phyloP scores from a whole-genome alignment of 331 rosid species.

The Acacia pycnantha region DNA sequence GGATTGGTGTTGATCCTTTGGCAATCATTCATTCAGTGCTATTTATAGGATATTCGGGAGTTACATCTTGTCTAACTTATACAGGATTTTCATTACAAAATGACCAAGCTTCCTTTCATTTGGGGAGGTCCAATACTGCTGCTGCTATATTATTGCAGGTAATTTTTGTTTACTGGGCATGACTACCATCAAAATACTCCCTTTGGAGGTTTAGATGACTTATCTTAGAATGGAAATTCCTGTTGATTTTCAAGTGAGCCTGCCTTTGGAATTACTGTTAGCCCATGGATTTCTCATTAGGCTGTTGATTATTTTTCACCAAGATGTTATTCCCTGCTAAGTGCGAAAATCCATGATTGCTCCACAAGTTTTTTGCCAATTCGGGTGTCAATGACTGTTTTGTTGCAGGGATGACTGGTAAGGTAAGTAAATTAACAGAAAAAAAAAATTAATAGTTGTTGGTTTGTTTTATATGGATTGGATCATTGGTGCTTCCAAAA shows the following conservation, averaged over 20 bases:
- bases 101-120: slow-evolving; percentile 46
- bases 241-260: slow-evolving; percentile 31
- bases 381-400: background rate
- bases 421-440: slow-evolving; percentile 2
- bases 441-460: background rate
- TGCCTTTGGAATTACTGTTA: slow-evolving; percentile 19
- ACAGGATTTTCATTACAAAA: slow-evolving; percentile 59
- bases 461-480: slow-evolving; percentile 7
- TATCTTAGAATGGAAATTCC: slow-evolving; percentile 24
- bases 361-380: slow-evolving; percentile 6
- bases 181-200: slow-evolving; percentile 21
- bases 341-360: slow-evolving; percentile 1
- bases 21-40: slow-evolving; percentile 44
- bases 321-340: background rate
- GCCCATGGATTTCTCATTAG: background rate
- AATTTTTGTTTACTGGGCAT: slow-evolving; percentile 36
- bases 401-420: slow-evolving; percentile 10
- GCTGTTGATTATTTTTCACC: background rate
- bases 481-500: background rate
- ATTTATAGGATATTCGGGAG: slow-evolving; percentile 41
- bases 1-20: slow-evolving; percentile 42
- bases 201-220: slow-evolving; percentile 17
- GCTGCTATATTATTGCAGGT: slow-evolving; percentile 62
- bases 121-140: slow-evolving; percentile 62
- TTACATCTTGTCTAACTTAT: slow-evolving; percentile 70